A percentile compares a stretch with the other conserved stretches of the same genome.
These are phyloP conservation scores for Orbilia brochopaga DNA, from an alignment of 2,329 filamentous ascomycete species.

Conservation along the genomic window DNA sequence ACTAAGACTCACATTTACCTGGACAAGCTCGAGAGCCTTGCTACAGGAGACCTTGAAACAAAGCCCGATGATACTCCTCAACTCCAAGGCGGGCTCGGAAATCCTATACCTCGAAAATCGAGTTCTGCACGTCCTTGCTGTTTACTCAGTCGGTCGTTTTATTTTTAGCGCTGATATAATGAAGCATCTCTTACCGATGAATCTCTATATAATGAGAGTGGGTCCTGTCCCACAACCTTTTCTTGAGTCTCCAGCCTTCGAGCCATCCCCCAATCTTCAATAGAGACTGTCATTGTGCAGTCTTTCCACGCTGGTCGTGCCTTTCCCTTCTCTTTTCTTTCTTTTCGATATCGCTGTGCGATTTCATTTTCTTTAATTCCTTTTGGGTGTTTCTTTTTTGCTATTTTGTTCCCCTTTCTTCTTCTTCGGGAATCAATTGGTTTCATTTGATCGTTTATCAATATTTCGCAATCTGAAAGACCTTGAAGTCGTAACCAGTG, in stretches of 20 bases:
- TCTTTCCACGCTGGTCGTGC: not conserved
- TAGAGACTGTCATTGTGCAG: not conserved
- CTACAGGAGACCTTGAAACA: not conserved
- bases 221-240: not conserved
- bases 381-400: not conserved
- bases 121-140: not conserved
- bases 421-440: not conserved
- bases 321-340: conserved; percentile 4
- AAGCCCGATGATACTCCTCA: not conserved
- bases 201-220: not conserved
- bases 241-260: not conserved
- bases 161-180: too few relatives aligned
- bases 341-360: conserved; percentile 7
- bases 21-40: not conserved
- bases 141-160: too few relatives aligned
- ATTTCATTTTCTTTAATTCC: not conserved
- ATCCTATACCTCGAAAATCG: too few relatives aligned
- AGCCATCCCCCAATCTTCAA: not conserved
- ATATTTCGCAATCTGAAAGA: too few relatives aligned
- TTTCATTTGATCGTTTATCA: too few relatives aligned
- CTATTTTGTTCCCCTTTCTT: not conserved
- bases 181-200: not conserved
- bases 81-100: too few relatives aligned
- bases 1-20: not conserved
- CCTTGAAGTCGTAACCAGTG: too few relatives aligned